Conservation (phyloP, 306 rosid genomes). For the Amphicarpaea edgeworthii region DNA sequence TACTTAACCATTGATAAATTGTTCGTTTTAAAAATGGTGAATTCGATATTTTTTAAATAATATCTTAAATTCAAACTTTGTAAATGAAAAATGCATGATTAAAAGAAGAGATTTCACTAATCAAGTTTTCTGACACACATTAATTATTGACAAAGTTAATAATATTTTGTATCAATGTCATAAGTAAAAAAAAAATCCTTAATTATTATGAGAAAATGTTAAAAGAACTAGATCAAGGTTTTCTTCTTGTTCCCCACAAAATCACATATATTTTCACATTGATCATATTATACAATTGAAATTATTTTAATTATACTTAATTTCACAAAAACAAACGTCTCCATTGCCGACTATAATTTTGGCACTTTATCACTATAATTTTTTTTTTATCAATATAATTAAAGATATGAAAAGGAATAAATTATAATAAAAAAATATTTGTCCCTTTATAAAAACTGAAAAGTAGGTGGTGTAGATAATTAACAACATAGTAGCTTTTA, state of each 20-base stretch:
- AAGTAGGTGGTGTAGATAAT: constrained; percentile 22
- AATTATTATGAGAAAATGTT: constrained; percentile 11
- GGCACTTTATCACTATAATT: no score
- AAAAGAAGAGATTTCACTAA: no score
- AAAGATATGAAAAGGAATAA: background rate
- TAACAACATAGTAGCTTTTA: background rate
- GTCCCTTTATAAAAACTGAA: no score
- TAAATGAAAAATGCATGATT: no score
- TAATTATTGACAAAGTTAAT: no score
- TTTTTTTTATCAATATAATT: background rate
- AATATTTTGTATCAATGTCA: no score
- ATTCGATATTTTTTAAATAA: no score
- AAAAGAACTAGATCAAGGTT: background rate
- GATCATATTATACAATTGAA: background rate
- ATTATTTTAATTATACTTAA: background rate
- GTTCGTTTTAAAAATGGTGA: no score
- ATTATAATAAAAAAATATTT: background rate
- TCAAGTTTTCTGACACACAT: no score
- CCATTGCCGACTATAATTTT: background rate
- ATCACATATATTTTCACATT: background rate
- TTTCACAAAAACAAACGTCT: background rate
- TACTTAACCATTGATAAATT: no score
- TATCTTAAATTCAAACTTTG: no score
- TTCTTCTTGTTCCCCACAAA: background rate
- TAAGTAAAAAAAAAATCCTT: no score